A percentile compares a stretch with the other conserved stretches of the same genome.
phyloP scores from a whole-genome alignment of 169 alveolate genomes.

The Amoebophrya sp. region DNA sequence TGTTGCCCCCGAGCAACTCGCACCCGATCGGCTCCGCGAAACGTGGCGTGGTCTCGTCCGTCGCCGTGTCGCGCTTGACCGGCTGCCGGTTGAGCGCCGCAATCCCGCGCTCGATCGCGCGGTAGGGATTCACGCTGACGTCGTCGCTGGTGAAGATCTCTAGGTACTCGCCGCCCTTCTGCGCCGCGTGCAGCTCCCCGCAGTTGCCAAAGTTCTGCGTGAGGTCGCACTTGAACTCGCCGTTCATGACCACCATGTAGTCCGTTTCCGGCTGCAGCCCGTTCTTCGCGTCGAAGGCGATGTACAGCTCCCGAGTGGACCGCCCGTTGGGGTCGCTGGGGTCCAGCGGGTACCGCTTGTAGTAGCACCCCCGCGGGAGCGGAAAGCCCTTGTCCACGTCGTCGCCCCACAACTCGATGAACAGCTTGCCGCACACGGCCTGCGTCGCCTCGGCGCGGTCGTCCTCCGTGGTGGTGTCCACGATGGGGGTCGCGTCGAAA shows the following conservation, averaged over 20 bases:
- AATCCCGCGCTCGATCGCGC: background rate
- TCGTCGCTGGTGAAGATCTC: constrained; percentile 31
- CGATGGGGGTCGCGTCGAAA: background rate
- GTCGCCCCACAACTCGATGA: constrained; percentile 36
- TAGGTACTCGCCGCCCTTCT: constrained; percentile 19
- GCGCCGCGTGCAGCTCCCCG: background rate
- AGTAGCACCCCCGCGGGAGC: constrained; percentile 33
- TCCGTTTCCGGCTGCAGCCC: constrained; percentile 28
- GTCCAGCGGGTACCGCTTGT: background rate
- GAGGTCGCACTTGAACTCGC: background rate
- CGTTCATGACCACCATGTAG: constrained; percentile 33
- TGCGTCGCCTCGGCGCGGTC: constrained; percentile 27
- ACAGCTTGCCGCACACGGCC: constrained; percentile 35
- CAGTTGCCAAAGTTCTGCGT: background rate
- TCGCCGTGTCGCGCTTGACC: background rate
- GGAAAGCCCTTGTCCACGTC: constrained; percentile 37
- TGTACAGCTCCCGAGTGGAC: constrained; percentile 26
- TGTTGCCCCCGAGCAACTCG: background rate
- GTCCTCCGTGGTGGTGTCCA: constrained; percentile 21
- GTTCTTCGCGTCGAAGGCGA: constrained; percentile 18
- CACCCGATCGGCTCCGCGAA: background rate
- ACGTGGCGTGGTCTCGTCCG: constrained; percentile 10
- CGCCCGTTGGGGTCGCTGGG: too few species aligned
- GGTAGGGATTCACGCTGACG: background rate
- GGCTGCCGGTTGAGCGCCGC: constrained; percentile 3